These are phyloP conservation scores for Lipomyces japonicus DNA, from an alignment of 805 yeast species.

Conservation along the genomic window DNA sequence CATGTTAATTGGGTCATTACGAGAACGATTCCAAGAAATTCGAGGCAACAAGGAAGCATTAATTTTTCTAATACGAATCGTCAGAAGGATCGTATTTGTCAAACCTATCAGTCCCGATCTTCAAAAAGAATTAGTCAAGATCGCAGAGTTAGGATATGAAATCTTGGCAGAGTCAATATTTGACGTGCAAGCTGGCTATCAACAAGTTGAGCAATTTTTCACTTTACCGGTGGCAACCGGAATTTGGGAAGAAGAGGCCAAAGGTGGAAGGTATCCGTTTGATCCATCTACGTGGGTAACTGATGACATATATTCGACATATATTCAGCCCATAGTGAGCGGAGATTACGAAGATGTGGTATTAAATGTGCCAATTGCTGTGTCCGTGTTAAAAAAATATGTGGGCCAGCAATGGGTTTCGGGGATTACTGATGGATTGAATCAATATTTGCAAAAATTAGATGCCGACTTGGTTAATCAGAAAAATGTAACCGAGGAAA, in stretches of 20 bases:
- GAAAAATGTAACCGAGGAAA: not conserved
- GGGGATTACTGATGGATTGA: constrained; percentile 4
- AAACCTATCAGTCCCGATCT: not conserved
- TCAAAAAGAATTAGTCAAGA: not conserved
- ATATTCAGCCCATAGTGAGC: constrained; percentile 10
- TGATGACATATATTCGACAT: constrained; percentile 8
- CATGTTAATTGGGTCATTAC: constrained; percentile 1
- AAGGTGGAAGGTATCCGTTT: constrained; percentile 8
- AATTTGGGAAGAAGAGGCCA: constrained; percentile 18
- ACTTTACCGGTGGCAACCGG: not conserved
- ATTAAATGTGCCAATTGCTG: constrained; percentile 15
- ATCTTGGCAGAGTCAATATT: constrained; percentile 10
- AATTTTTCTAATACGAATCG: constrained; percentile 8
- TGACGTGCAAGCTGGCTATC: not conserved
- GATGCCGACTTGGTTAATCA: not conserved
- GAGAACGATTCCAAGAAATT: not conserved
- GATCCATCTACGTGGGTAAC: constrained; percentile 20
- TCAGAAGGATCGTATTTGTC: constrained; percentile 11
- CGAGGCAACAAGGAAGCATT: constrained; percentile 7
- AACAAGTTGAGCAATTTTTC: constrained; percentile 1
- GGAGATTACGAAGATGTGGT: constrained; percentile 16
- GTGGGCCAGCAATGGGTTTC: constrained; percentile 18
- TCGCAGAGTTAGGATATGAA: constrained; percentile 2
- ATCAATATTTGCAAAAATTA: not conserved
- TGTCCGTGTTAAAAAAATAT: constrained; percentile 7